Conservation (phyloP, 495 filamentous ascomycete species). For the Neurospora sp. region DNA sequence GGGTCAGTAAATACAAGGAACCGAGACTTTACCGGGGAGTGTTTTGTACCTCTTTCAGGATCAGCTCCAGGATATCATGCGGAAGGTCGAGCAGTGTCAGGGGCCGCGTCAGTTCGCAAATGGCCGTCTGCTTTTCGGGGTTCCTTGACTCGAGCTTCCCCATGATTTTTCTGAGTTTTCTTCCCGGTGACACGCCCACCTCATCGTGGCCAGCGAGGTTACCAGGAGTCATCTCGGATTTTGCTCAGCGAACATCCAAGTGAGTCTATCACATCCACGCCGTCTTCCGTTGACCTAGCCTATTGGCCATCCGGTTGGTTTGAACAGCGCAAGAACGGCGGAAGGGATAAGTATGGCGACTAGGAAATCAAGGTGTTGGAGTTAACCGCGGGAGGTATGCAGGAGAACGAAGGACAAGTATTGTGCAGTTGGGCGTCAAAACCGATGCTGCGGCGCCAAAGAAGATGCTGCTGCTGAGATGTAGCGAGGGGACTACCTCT, state of each 20-base stretch:
- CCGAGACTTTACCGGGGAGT: background rate
- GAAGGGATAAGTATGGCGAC: background rate
- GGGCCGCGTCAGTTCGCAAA: constrained; percentile 22
- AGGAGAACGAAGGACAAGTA: background rate
- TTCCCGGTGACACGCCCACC: background rate
- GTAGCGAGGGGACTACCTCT: background rate
- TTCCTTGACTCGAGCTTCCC: background rate
- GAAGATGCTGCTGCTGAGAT: background rate
- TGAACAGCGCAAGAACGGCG: background rate
- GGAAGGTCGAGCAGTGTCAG: constrained; percentile 67
- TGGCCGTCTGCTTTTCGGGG: constrained; percentile 12
- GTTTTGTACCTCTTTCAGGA: constrained; percentile 70
- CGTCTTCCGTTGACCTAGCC: background rate
- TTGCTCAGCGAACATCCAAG: background rate
- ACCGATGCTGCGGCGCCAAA: background rate
- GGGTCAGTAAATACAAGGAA: background rate
- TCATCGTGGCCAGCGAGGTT: background rate
- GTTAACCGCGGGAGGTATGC: background rate
- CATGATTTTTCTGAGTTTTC: background rate
- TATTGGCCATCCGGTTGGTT: background rate
- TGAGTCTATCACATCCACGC: background rate
- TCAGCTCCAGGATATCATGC: constrained; percentile 75
- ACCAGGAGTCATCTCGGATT: background rate
- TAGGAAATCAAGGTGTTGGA: background rate
- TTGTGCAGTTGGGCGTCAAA: background rate